These are phyloP conservation scores for Coemansia sp. DNA, from an alignment of 192 early-diverging fungal species.

Conservation along the genomic window DNA sequence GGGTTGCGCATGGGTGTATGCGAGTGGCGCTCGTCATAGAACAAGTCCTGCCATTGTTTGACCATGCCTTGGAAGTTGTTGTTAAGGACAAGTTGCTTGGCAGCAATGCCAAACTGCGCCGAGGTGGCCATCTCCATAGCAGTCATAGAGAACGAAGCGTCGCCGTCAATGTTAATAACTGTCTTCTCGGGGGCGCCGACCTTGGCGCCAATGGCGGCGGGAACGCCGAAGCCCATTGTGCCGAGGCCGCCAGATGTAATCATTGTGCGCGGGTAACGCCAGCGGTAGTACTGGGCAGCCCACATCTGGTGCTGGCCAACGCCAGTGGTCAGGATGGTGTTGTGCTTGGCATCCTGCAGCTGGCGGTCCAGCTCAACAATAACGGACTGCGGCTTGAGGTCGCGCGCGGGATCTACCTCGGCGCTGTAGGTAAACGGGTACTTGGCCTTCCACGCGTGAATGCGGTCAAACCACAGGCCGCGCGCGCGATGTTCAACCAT, in stretches of 20 bases:
- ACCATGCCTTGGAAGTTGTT: constrained; percentile 99
- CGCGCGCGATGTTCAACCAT: constrained; percentile 68
- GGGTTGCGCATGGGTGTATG: constrained; percentile 95
- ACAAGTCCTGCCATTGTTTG: constrained; percentile 91
- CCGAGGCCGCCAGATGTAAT: constrained; percentile 97
- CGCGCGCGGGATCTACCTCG: constrained; percentile 60
- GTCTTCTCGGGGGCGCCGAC: constrained; percentile 89
- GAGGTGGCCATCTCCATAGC: constrained; percentile 98
- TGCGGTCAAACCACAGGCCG: constrained; percentile 80
- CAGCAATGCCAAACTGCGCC: constrained; percentile 94
- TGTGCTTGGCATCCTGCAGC: constrained; percentile 78
- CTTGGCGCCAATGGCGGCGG: constrained; percentile 96
- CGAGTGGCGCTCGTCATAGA: constrained; percentile 96
- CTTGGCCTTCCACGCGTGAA: constrained; percentile 85
- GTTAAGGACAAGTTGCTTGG: constrained; percentile 95
- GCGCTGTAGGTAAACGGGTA: constrained; percentile 85
- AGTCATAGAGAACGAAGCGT: constrained; percentile 98
- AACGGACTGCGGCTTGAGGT: constrained; percentile 90
- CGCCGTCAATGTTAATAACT: constrained; percentile 98
- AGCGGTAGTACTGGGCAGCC: constrained; percentile 93
- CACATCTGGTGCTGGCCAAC: constrained; percentile 99
- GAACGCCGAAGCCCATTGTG: constrained; percentile 98
- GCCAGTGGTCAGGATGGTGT: constrained; percentile 93
- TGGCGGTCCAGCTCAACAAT: constrained; percentile 90
- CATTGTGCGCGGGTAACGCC: constrained; percentile 83